These are phyloP conservation scores for Beauveria rudraprayagi DNA, from an alignment of 2,329 filamentous ascomycete species.

Conservation along the genomic window DNA sequence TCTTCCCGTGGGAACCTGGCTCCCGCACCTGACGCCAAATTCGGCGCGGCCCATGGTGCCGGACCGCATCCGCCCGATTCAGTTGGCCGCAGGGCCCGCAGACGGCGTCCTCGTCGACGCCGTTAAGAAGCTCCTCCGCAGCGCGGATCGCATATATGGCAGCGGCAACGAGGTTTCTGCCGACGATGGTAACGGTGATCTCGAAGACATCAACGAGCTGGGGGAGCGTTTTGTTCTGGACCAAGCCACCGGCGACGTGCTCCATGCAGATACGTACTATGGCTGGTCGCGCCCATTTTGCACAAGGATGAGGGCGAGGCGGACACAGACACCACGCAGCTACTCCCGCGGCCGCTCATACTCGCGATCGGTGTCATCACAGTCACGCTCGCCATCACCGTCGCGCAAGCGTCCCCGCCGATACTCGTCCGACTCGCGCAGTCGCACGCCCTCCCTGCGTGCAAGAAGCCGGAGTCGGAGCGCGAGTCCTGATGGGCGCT, in stretches of 20 bases:
- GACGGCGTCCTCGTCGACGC: slow-evolving; percentile 57
- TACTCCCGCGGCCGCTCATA: slow-evolving; percentile 21
- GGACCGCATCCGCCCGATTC: slow-evolving; percentile 61
- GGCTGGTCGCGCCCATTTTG: slow-evolving; percentile 80
- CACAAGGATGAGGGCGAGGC: slow-evolving; percentile 59
- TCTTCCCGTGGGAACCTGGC: slow-evolving; percentile 71
- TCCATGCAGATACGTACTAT: slow-evolving; percentile 70
- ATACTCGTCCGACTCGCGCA: slow-evolving; percentile 18
- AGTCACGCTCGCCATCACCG: slow-evolving; percentile 22
- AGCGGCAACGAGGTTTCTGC: slow-evolving; percentile 26
- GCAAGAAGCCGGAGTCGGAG: slow-evolving; percentile 24
- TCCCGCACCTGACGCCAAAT: slow-evolving; percentile 70
- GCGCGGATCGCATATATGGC: slow-evolving; percentile 61
- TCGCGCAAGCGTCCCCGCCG: slow-evolving; percentile 23
- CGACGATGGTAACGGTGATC: background rate
- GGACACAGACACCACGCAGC: slow-evolving; percentile 15
- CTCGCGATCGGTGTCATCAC: slow-evolving; percentile 22
- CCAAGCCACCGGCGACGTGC: slow-evolving; percentile 55
- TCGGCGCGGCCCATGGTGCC: slow-evolving; percentile 67
- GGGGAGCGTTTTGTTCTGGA: slow-evolving; percentile 61
- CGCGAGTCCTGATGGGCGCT: slow-evolving; percentile 13
- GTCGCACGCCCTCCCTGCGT: slow-evolving; percentile 15
- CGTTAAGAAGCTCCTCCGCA: slow-evolving; percentile 61
- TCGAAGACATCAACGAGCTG: slow-evolving; percentile 63
- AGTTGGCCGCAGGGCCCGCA: slow-evolving; percentile 60